phyloP scores from a whole-genome alignment of 2,329 filamentous ascomycete species.

The Penicillium verrucosum region DNA sequence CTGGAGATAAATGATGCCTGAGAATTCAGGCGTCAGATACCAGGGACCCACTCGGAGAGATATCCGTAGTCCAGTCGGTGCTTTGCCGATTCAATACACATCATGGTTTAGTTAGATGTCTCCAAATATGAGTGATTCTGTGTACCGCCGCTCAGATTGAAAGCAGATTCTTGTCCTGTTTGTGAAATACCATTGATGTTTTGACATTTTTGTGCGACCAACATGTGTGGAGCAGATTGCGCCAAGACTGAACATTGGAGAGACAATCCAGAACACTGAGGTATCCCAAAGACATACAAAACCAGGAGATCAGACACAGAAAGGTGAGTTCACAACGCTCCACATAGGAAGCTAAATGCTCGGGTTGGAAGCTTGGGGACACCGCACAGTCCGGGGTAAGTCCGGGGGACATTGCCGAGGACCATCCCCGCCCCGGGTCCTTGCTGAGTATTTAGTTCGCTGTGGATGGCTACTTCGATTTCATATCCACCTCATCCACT shows the following conservation, averaged over 20 bases:
- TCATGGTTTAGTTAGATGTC: not conserved
- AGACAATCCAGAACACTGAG: too few relatives aligned
- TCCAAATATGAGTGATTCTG: not conserved
- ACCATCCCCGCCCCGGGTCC: not conserved
- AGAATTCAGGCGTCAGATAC: not conserved
- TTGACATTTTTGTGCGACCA: not conserved
- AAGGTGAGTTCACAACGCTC: not conserved
- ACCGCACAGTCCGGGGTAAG: conserved; percentile 18
- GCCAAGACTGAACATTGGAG: not conserved
- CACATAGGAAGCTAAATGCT: not conserved
- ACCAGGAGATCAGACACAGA: not conserved
- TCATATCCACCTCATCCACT: too few relatives aligned
- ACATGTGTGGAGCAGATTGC: not conserved
- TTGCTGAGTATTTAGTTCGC: conserved; percentile 22
- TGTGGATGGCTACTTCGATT: conserved; percentile 9
- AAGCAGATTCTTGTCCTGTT: not conserved
- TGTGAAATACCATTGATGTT: not conserved
- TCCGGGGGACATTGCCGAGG: conserved; percentile 21
- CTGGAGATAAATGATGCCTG: not conserved
- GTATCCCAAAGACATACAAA: not conserved
- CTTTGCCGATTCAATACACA: conserved; percentile 4
- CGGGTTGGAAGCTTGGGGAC: not conserved
- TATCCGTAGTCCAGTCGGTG: conserved; percentile 16
- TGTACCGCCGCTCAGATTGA: not conserved
- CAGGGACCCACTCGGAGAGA: conserved; percentile 13